phyloP scores from a whole-genome alignment of 116 monocot species.

The Trichopus zeylanicus region DNA sequence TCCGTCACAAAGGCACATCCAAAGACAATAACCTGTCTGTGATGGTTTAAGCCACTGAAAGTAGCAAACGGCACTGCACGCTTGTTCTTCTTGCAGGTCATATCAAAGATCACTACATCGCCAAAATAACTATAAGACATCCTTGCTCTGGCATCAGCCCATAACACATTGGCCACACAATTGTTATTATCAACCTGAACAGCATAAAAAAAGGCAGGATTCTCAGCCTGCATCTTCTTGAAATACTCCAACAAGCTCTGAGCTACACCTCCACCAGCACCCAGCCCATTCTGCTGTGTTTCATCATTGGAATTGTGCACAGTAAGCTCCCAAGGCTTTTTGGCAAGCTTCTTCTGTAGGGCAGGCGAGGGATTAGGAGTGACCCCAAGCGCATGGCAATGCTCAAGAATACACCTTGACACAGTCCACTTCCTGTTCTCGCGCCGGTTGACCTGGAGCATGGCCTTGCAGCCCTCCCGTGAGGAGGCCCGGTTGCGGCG shows the following conservation, averaged over 20 bases:
- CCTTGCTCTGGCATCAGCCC: slow-evolving; percentile 80
- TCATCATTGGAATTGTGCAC: slow-evolving; percentile 6
- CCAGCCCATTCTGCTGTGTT: slow-evolving; percentile 50
- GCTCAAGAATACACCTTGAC: slow-evolving; percentile 60
- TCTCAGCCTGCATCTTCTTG: slow-evolving; percentile 80
- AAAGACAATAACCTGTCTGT: slow-evolving; percentile 58
- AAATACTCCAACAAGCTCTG: slow-evolving; percentile 89
- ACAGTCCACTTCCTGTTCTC: slow-evolving; percentile 60
- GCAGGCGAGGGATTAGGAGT: slow-evolving; percentile 24
- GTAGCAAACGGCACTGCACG: slow-evolving; percentile 59
- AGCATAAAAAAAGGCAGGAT: slow-evolving; percentile 85
- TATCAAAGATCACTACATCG: slow-evolving; percentile 65
- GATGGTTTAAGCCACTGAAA: slow-evolving; percentile 88
- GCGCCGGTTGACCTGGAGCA: slow-evolving; percentile 91
- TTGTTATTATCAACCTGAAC: slow-evolving; percentile 70
- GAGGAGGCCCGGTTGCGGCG: slow-evolving; percentile 69
- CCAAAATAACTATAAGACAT: slow-evolving; percentile 69
- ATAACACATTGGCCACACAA: slow-evolving; percentile 74
- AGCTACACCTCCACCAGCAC: slow-evolving; percentile 79
- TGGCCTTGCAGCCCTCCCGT: slow-evolving; percentile 81
- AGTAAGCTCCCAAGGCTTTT: slow-evolving; percentile 68
- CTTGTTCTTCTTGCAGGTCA: slow-evolving; percentile 70
- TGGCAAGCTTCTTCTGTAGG: slow-evolving; percentile 45
- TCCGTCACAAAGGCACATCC: slow-evolving; percentile 80
- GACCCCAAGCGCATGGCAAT: slow-evolving; percentile 65